These are phyloP conservation scores for Alternaria sp. DNA, from an alignment of 2,329 filamentous ascomycete genomes.

Conservation along the genomic window DNA sequence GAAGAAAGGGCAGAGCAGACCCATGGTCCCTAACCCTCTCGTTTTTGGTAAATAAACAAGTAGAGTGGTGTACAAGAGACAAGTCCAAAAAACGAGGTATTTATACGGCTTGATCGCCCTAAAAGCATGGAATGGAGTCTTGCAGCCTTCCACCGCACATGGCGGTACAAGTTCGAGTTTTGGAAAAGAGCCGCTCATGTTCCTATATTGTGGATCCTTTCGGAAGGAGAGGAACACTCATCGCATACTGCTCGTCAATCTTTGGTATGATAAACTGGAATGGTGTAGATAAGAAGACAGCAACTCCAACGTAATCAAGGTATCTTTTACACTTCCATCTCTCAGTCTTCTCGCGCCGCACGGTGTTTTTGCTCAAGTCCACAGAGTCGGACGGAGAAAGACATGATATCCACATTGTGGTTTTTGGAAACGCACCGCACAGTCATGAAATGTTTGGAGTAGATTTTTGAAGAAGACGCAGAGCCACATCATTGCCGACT, in stretches of 20 bases:
- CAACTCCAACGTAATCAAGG: background rate
- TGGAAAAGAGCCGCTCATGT: background rate
- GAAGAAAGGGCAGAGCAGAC: background rate
- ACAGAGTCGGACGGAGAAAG: background rate
- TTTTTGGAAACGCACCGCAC: background rate
- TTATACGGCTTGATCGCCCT: background rate
- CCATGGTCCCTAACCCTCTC: background rate
- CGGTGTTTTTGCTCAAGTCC: background rate
- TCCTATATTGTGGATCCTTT: background rate
- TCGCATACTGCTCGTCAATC: too few species aligned
- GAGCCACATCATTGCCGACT: background rate
- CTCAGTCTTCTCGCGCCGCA: too few species aligned
- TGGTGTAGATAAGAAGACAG: background rate
- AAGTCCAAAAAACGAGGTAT: background rate
- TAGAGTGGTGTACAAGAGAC: background rate
- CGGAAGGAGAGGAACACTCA: background rate
- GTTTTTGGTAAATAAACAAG: background rate
- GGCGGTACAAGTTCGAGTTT: too few species aligned
- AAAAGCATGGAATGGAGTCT: background rate
- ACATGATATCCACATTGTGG: rapidly evolving
- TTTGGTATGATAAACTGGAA: background rate
- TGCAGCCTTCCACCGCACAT: background rate
- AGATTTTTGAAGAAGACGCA: background rate
- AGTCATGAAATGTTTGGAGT: background rate
- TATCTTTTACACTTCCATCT: too few species aligned